Evolutionary conservation across 306 rosid genomes (phyloP).

Genomic region (Quercus wislizeni): DNA sequence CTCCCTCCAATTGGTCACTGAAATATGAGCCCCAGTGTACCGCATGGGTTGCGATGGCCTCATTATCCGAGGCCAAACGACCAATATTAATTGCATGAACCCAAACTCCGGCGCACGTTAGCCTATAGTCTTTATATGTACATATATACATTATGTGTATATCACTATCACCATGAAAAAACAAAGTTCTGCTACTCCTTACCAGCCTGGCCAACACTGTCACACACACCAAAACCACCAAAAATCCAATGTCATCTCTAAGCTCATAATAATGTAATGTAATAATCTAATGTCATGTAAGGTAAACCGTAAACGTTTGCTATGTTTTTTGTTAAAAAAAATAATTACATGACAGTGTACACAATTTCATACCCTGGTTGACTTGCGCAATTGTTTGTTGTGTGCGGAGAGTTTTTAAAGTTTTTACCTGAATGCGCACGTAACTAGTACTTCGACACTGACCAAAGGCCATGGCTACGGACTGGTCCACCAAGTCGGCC

Average conservation of each 20-base stretch:
- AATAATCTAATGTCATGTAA: not conserved
- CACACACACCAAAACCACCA: slow-evolving; percentile 27
- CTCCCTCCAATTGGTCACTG: slow-evolving; percentile 1
- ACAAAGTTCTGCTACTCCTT: not conserved
- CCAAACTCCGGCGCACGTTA: slow-evolving; percentile 16
- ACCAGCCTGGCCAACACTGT: slow-evolving; percentile 37
- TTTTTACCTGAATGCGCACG: slow-evolving; percentile 88
- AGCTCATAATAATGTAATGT: not conserved
- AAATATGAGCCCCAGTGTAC: not conserved
- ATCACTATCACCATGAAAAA: not conserved
- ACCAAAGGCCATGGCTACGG: slow-evolving; percentile 92
- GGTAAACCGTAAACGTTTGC: not conserved
- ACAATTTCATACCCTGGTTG: no score
- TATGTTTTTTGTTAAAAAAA: no score
- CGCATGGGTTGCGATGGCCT: not conserved
- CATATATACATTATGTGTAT: not conserved
- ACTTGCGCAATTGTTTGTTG: no score
- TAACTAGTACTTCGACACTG: slow-evolving; percentile 71
- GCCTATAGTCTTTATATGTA: not conserved
- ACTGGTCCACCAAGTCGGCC: slow-evolving; percentile 89
- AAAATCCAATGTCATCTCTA: not conserved
- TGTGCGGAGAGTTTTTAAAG: no score
- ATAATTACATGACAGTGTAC: no score
- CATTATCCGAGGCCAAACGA: not conserved
- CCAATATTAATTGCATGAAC: slow-evolving; percentile 29